Evolutionary conservation across 768 basidiomycete species (phyloP).

Genomic region (Amanita fuliginea): DNA sequence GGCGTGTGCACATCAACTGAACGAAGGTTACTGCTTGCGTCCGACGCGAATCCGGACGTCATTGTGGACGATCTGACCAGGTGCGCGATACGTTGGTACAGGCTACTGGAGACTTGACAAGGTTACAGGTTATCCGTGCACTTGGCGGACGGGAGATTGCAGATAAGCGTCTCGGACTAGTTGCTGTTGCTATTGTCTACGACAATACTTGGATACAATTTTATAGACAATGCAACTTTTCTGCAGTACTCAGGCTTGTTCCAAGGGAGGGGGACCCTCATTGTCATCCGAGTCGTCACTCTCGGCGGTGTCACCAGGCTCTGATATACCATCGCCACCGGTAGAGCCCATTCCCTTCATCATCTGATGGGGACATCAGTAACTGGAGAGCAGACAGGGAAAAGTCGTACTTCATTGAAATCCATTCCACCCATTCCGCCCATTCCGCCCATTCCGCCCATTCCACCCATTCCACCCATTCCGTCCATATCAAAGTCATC

Average conservation of each 20-base stretch:
- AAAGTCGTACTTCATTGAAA: slow-evolving; percentile 42
- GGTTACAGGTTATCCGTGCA: slow-evolving; percentile 30
- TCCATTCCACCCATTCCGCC: slow-evolving; percentile 35
- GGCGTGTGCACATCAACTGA: slow-evolving; percentile 80
- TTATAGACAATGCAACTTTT: background rate
- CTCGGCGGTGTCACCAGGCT: background rate
- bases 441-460: slow-evolving; percentile 44
- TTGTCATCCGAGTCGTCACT: slow-evolving; percentile 13
- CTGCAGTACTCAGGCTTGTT: background rate
- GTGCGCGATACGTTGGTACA: slow-evolving; percentile 24
- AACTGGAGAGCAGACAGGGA: background rate
- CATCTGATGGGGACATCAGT: slow-evolving; percentile 22
- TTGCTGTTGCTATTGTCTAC: too few relatives aligned
- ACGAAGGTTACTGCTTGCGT: slow-evolving; percentile 36
- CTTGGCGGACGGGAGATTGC: slow-evolving; percentile 33
- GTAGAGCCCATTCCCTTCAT: slow-evolving; percentile 37
- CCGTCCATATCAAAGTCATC: slow-evolving; percentile 42
- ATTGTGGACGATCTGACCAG: slow-evolving; percentile 58
- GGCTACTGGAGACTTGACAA: background rate
- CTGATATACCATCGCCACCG: slow-evolving; percentile 14
- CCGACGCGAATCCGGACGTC: slow-evolving; percentile 49
- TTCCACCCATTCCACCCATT: slow-evolving; percentile 48
- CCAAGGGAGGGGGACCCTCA: background rate
- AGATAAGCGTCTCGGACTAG: slow-evolving; percentile 25
- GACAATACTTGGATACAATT: too few relatives aligned